Conservation (phyloP, 2,329 filamentous ascomycete species). For the Fusarium lyarnte region DNA sequence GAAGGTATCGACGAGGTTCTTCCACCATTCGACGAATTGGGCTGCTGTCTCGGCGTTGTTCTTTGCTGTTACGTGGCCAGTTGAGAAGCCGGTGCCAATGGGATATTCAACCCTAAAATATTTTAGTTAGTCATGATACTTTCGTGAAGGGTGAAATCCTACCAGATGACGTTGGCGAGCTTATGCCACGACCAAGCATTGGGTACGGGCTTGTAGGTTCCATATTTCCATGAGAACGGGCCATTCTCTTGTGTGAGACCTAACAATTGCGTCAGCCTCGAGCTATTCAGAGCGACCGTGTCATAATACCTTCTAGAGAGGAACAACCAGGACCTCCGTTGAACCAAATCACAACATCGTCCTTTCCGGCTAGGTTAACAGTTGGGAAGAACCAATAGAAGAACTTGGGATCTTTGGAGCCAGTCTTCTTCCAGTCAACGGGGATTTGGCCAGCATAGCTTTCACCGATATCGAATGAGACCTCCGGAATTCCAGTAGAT, state of each 20-base stretch:
- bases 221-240: constrained; percentile 12
- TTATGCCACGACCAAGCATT: constrained; percentile 24
- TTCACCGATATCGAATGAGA: constrained; percentile 10
- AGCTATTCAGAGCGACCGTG: rapidly evolving
- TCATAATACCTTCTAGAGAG: background rate
- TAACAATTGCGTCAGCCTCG: background rate
- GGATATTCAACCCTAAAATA: constrained; percentile 8
- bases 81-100: constrained; percentile 12
- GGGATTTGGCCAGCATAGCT: constrained; percentile 18
- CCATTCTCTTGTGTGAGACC: constrained; percentile 20
- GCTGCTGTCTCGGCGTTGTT: constrained; percentile 14
- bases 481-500: background rate
- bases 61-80: constrained; percentile 3
- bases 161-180: constrained; percentile 17
- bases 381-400: constrained; percentile 40
- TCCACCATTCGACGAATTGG: constrained; percentile 13
- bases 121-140: rapidly evolving
- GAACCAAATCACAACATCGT: constrained; percentile 37
- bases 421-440: constrained; percentile 17
- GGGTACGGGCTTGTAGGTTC: constrained; percentile 9
- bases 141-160: rapidly evolving
- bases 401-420: constrained; percentile 27
- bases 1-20: constrained; percentile 15
- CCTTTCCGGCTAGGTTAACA: constrained; percentile 35
- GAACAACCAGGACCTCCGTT: constrained; percentile 33